These are phyloP conservation scores for Batrachochytrium dendrobatidis DNA, from an alignment of 371 early-diverging fungal species.

Conservation along the genomic window DNA sequence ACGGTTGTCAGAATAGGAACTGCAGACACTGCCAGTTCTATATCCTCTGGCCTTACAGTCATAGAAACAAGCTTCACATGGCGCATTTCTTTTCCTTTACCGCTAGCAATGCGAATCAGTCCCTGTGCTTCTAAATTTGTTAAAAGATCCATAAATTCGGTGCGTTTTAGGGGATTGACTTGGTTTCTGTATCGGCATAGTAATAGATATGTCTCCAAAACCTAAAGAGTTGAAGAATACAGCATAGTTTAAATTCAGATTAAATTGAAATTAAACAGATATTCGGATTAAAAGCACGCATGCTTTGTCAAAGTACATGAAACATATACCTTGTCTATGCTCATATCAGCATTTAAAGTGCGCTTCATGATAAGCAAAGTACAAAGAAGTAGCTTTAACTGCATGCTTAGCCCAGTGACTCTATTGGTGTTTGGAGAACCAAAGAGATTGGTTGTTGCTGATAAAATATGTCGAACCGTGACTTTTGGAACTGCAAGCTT, in stretches of 20 bases:
- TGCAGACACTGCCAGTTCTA: constrained; percentile 9
- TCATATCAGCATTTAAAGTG: constrained; percentile 4
- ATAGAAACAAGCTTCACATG: not conserved
- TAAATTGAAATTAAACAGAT: not conserved
- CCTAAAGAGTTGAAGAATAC: constrained; percentile 13
- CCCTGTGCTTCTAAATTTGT: constrained; percentile 67
- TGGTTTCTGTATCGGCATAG: constrained; percentile 41
- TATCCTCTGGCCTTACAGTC: constrained; percentile 7
- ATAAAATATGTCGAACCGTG: constrained; percentile 68
- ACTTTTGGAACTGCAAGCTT: constrained; percentile 52
- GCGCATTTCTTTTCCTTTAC: constrained; percentile 6
- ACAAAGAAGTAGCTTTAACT: constrained; percentile 68
- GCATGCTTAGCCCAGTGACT: constrained; percentile 61
- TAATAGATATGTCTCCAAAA: constrained; percentile 17
- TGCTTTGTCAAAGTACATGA: constrained; percentile 9
- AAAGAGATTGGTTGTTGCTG: constrained; percentile 55
- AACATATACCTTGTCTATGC: constrained; percentile 17
- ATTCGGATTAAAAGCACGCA: not conserved
- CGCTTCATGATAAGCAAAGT: constrained; percentile 15
- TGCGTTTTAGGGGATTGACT: constrained; percentile 58
- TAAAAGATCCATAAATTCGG: constrained; percentile 70
- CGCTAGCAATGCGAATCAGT: constrained; percentile 24
- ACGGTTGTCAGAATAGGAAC: constrained; percentile 10
- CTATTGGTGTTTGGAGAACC: constrained; percentile 58
- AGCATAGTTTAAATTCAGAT: constrained; percentile 24